Evolutionary conservation across 192 early-diverging fungal species (phyloP).

Genomic region (Linnemannia hyalina): DNA sequence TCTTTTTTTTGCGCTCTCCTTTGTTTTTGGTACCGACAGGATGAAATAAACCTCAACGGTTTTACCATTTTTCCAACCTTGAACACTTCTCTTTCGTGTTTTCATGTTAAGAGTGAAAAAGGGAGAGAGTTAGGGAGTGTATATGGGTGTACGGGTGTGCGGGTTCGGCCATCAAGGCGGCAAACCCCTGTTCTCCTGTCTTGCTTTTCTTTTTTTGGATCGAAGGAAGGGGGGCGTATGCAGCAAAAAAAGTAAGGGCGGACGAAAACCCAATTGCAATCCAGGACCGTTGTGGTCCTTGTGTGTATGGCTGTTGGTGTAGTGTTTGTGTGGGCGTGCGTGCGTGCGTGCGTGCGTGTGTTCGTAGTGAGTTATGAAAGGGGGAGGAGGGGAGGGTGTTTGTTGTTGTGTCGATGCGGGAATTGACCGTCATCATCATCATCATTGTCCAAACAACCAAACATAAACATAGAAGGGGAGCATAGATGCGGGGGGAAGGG

Average conservation of each 20-base stretch:
- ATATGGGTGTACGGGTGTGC: neutral
- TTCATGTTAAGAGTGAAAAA: neutral
- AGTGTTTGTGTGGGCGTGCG: neutral
- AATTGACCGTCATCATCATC: neutral
- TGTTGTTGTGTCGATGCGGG: neutral
- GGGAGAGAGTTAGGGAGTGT: neutral
- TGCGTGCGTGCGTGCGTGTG: neutral
- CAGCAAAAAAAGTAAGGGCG: neutral
- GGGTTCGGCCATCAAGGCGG: neutral
- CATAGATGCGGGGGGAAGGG: neutral
- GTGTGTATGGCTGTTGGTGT: neutral
- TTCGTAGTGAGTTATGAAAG: neutral
- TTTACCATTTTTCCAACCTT: neutral
- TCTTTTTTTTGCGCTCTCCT: neutral
- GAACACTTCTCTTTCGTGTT: neutral
- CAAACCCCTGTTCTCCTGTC: neutral
- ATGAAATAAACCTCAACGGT: constrained; percentile 9
- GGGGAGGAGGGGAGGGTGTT: neutral
- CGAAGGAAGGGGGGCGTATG: neutral
- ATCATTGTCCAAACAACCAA: neutral
- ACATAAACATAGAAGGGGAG: neutral
- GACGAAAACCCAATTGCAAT: neutral
- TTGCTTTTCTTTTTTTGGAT: neutral
- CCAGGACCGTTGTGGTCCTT: constrained; percentile 6
- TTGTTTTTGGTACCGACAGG: neutral